Percentiles rank a stretch among this genome's conserved stretches.
These are phyloP conservation scores for Ogataea zsoltii DNA, from an alignment of 805 yeast species.

Conservation along the genomic window DNA sequence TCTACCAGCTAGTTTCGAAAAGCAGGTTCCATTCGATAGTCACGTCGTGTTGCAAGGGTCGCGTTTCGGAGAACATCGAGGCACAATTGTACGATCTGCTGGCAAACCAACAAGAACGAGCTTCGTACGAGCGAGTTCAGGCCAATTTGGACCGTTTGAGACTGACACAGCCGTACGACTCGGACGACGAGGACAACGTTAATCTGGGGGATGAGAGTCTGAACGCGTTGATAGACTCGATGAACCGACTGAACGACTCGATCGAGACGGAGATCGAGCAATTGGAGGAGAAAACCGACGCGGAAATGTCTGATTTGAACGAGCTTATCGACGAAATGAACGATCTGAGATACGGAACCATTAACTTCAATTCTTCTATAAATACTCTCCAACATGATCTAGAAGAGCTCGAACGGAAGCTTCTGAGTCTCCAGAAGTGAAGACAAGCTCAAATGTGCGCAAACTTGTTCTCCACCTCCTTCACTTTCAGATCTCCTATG, in stretches of 20 bases:
- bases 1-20: constrained; percentile 24
- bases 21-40: constrained; percentile 21
- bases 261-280: constrained; percentile 27
- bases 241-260: constrained; percentile 31
- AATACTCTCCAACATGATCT: constrained; percentile 20
- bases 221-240: constrained; percentile 18
- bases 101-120: constrained; percentile 15
- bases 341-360: constrained; percentile 31
- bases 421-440: constrained; percentile 7
- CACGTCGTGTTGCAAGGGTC: constrained; percentile 9
- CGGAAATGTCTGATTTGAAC: constrained; percentile 22
- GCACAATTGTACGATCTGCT: constrained; percentile 21
- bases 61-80: constrained; percentile 3
- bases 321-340: constrained; percentile 31
- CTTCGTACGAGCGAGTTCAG: constrained; percentile 12
- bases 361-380: constrained; percentile 21
- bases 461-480: constrained; percentile 15
- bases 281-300: constrained; percentile 20
- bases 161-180: constrained; percentile 11
- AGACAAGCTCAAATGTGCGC: constrained; percentile 23
- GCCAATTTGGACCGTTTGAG: constrained; percentile 14
- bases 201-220: constrained; percentile 22
- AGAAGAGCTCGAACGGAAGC: constrained; percentile 19
- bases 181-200: constrained; percentile 5
- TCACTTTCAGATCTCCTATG: constrained; percentile 15